A percentile compares a stretch with the other conserved stretches of the same genome.
Conservation (phyloP, 1,284 basidiomycete species). For the Cutaneotrichosporon curvatum region DNA sequence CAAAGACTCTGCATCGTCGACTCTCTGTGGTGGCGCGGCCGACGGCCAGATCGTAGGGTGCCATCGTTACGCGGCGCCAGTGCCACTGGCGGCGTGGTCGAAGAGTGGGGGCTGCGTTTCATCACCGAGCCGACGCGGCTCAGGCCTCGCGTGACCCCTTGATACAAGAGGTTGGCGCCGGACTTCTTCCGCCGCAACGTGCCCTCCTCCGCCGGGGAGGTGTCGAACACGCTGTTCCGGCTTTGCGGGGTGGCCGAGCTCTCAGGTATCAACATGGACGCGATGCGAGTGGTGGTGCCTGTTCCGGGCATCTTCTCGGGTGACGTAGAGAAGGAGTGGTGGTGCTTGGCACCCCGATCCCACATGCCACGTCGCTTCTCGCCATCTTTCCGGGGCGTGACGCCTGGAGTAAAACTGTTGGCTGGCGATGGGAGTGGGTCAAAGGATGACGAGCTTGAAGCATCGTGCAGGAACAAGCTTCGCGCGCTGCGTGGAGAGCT, state of each 20-base stretch:
- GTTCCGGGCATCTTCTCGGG: too few species aligned
- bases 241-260: too few species aligned
- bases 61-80: too few species aligned
- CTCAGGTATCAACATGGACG: too few species aligned
- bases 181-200: slow-evolving; percentile 18
- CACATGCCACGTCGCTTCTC: too few species aligned
- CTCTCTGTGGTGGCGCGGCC: neutral
- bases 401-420: neutral
- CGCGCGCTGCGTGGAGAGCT: neutral
- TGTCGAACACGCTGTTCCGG: neutral
- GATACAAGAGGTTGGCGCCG: slow-evolving; percentile 18
- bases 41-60: too few species aligned
- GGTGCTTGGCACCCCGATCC: too few species aligned
- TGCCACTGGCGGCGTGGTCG: too few species aligned
- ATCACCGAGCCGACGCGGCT: slow-evolving; percentile 29
- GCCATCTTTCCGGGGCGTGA: neutral
- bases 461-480: neutral
- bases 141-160: slow-evolving; percentile 22
- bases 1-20: slow-evolving; percentile 1
- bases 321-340: too few species aligned
- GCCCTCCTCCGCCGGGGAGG: neutral
- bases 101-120: too few species aligned
- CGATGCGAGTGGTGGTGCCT: too few species aligned
- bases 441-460: neutral
- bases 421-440: neutral